These are phyloP conservation scores for Umbilicus rupestris DNA, from an alignment of 164 flowering plant species.

Conservation along the genomic window DNA sequence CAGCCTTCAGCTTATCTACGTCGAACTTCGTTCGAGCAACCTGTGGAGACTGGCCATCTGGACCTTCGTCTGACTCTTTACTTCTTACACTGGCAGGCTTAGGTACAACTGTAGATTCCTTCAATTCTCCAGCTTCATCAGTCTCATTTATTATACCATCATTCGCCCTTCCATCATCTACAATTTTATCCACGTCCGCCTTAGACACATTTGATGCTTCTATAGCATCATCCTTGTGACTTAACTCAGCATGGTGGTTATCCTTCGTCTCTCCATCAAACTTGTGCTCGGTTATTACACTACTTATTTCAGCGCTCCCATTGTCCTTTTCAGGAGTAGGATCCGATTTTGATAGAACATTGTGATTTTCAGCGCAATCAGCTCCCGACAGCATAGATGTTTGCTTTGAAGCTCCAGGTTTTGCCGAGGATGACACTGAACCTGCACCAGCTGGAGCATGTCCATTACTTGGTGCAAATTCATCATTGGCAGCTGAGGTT, in stretches of 20 bases:
- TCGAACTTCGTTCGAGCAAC: slow-evolving; percentile 55
- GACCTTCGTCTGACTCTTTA: slow-evolving; percentile 33
- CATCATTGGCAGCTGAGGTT: slow-evolving; percentile 37
- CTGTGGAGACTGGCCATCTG: slow-evolving; percentile 42
- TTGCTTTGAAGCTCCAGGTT: slow-evolving; percentile 20
- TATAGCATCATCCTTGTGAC: slow-evolving; percentile 18
- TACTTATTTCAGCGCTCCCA: slow-evolving; percentile 31
- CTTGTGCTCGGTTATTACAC: slow-evolving; percentile 13
- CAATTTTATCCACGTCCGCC: slow-evolving; percentile 18
- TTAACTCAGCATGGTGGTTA: slow-evolving; percentile 19
- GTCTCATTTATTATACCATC: slow-evolving; percentile 24
- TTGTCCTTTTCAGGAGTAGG: slow-evolving; percentile 25
- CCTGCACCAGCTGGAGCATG: slow-evolving; percentile 17
- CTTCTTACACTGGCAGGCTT: slow-evolving; percentile 21
- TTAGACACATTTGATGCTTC: slow-evolving; percentile 22
- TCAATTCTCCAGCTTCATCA: slow-evolving; percentile 33
- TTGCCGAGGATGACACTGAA: slow-evolving; percentile 14
- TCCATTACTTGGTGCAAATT: slow-evolving; percentile 19
- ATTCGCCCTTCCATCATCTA: slow-evolving; percentile 27
- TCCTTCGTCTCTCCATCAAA: slow-evolving; percentile 29
- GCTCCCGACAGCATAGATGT: slow-evolving; percentile 18
- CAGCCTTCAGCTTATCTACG: slow-evolving; percentile 73
- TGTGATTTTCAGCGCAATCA: slow-evolving; percentile 32
- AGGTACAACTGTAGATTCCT: slow-evolving; percentile 23
- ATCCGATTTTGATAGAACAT: slow-evolving; percentile 21